Evolutionary conservation across 1,284 basidiomycete genomes (phyloP), one percentile per base, ranked within the genome.

Genomic region (Kwoniella shivajii): DNA sequence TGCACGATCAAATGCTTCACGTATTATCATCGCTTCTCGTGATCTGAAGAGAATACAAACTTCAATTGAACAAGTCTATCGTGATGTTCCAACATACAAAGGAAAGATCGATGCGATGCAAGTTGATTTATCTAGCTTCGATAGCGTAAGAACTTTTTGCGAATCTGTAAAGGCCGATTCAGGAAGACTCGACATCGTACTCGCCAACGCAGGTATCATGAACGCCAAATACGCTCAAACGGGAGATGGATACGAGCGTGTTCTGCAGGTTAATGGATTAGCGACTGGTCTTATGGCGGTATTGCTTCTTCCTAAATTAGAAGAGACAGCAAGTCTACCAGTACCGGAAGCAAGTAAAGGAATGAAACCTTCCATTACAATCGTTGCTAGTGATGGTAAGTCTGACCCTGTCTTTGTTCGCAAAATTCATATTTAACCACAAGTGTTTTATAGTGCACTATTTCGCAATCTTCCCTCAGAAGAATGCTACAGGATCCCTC

Each of bases 191-290:
- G 56, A 57, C 18, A 41, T 57, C 27, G 43, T 57, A 11, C 43
- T 57, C 27, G 56, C 56, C 49, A 57, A 57, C 39, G 56, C 56
- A 3, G 56, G 56, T 6, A 27, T 57, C 16, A 18, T 34, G 29
- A 38, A 39, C 33, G 13, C 36, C 10, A 37, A 43, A 3, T 52
- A 33, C 27, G 33, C 31, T 6, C 24, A 36, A 24, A 57, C 49
- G 9, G 22, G 6, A 14, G 56, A 57, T 16, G 56, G 56, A 13
- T 39, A 52, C 18, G 56, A 57, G 42, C 10, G 34, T 30, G 37
- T 41, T 10, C 13, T 52, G 6, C 56, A 57, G 38, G 56, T 57
- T 13, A 57, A 57, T 38, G 49, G 43, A 7, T 30, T 52, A 5
- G 27, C 49, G 20, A 57, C 56, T 18, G 49, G 39, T 4, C 42